Evolutionary conservation across 352 stramenopile genomes (phyloP).

Genomic region (Globisporangium perplexum): DNA sequence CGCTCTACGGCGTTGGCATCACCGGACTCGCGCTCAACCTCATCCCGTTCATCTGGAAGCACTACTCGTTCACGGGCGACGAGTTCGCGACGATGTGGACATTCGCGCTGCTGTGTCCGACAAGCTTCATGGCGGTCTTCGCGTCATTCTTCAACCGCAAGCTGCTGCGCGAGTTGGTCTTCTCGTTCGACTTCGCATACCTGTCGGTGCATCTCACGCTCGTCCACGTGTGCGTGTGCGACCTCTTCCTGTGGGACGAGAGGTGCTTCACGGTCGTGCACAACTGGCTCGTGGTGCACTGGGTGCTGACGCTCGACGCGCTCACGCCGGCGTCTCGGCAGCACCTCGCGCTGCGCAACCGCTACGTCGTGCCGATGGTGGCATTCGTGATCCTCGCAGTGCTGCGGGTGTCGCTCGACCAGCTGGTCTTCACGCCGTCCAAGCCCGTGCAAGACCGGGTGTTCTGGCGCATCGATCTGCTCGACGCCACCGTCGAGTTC

Average conservation of each 20-base stretch:
- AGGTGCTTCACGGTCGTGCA: constrained; percentile 6
- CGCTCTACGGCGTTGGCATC: not conserved
- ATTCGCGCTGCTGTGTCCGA: not conserved
- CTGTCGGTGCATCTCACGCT: constrained; percentile 21
- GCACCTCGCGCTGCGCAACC: constrained; percentile 5
- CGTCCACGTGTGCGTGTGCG: constrained; percentile 15
- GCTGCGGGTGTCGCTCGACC: not conserved
- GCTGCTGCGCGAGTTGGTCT: constrained; percentile 3
- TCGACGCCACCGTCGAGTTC: constrained; percentile 1
- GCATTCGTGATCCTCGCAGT: constrained; percentile 1
- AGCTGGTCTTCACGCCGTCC: constrained; percentile 3
- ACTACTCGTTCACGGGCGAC: constrained; percentile 1
- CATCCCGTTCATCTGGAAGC: not conserved
- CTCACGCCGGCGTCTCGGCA: constrained; percentile 12
- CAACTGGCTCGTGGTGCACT: constrained; percentile 17
- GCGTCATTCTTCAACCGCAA: constrained; percentile 1
- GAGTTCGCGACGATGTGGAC: not conserved
- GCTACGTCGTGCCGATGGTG: not conserved
- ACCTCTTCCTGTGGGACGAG: constrained; percentile 13
- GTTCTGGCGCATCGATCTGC: not conserved
- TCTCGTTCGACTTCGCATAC: constrained; percentile 7
- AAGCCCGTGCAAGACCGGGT: constrained; percentile 1
- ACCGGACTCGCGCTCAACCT: constrained; percentile 1
- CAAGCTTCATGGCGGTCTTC: constrained; percentile 3
- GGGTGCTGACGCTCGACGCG: constrained; percentile 20